Percentiles rank a stretch among this genome's conserved stretches.
These are phyloP conservation scores for Apiotrichum veenhuisii DNA, from an alignment of 1,284 basidiomycete species.

Conservation along the genomic window DNA sequence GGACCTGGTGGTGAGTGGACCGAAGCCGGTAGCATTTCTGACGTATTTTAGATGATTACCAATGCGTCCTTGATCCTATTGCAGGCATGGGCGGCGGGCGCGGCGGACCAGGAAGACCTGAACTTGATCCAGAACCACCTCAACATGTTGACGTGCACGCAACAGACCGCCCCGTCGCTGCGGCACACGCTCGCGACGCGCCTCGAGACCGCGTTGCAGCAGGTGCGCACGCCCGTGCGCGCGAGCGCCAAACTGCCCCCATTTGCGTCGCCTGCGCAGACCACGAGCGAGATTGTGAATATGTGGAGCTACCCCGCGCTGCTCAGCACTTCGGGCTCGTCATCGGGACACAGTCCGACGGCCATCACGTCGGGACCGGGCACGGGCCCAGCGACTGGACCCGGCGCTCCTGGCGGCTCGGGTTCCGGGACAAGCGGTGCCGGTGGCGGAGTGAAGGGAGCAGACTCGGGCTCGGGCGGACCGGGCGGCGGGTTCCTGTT, in stretches of 20 bases:
- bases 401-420: no score
- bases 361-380: neutral
- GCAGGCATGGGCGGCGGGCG: slow-evolving; percentile 17
- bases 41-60: slow-evolving; percentile 16
- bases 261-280: slow-evolving; percentile 1
- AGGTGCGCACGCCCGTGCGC: slow-evolving; percentile 17
- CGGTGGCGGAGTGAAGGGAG: neutral
- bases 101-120: slow-evolving; percentile 16
- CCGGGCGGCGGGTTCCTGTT: slow-evolving; percentile 2
- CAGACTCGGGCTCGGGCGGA: neutral
- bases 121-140: slow-evolving; percentile 24
- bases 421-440: no score
- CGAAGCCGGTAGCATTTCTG: neutral
- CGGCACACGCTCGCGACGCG: slow-evolving; percentile 19
- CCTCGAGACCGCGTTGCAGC: slow-evolving; percentile 20
- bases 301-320: neutral
- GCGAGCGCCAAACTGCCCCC: neutral
- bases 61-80: slow-evolving; percentile 21
- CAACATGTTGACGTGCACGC: slow-evolving; percentile 18
- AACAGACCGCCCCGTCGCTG: slow-evolving; percentile 20
- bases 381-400: no score
- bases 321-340: neutral
- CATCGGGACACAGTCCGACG: neutral
- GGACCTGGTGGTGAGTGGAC: slow-evolving; percentile 20
- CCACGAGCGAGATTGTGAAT: slow-evolving; percentile 1